These are phyloP conservation scores for Sesbania bispinosa DNA, from an alignment of 306 rosid species.

Conservation along the genomic window DNA sequence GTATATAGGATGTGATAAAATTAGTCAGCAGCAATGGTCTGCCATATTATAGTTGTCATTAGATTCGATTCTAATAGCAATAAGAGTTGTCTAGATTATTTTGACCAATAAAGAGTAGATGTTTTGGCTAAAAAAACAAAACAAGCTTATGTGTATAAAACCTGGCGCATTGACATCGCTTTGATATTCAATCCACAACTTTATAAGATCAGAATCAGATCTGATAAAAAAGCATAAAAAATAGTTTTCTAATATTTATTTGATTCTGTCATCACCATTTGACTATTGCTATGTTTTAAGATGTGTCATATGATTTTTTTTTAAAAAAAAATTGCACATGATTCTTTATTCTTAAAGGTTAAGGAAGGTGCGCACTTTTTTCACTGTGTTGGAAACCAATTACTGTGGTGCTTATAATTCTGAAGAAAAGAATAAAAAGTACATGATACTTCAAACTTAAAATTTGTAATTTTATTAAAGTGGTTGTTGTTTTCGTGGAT, in stretches of 20 bases:
- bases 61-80: not conserved
- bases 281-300: not conserved
- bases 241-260: not conserved
- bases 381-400: not conserved
- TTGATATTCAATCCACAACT: not conserved
- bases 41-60: not conserved
- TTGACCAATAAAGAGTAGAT: not conserved
- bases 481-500: too few species aligned
- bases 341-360: not conserved
- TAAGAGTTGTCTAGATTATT: too few species aligned
- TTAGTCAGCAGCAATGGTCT: not conserved
- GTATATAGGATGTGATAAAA: not conserved
- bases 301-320: not conserved
- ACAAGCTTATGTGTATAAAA: not conserved
- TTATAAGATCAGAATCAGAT: not conserved
- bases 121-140: not conserved
- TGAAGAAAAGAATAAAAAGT: too few species aligned
- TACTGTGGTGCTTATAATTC: not conserved
- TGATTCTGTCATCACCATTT: not conserved
- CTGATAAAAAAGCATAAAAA: not conserved
- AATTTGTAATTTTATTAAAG: too few species aligned
- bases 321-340: not conserved
- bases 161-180: not conserved
- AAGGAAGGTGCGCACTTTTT: not conserved
- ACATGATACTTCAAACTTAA: too few species aligned